phyloP scores from a whole-genome alignment of 2,329 filamentous ascomycete species.

The Didymella glomerata region DNA sequence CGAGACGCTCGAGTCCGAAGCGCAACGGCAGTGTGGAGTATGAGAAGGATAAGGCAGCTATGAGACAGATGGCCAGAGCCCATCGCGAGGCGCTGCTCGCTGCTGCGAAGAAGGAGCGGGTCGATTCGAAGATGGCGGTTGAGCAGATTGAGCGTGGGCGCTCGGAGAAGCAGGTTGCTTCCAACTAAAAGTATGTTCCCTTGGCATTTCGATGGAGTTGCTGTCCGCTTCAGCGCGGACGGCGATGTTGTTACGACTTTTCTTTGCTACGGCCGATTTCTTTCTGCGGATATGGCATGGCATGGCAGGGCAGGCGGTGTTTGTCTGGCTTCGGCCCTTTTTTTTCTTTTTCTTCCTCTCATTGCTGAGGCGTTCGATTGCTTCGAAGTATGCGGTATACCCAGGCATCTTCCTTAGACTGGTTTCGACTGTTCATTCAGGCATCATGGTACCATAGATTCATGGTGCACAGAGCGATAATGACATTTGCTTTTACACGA shows the following conservation, averaged over 20 bases:
- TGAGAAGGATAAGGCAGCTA: constrained; percentile 39
- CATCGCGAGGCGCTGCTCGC: constrained; percentile 38
- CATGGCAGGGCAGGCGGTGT: neutral
- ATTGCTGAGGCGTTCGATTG: constrained; percentile 4
- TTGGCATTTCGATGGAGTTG: neutral
- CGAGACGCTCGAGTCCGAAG: constrained; percentile 38
- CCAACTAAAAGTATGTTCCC: constrained; percentile 15
- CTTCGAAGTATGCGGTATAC: constrained; percentile 16
- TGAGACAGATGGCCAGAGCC: constrained; percentile 40
- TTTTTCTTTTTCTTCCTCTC: neutral
- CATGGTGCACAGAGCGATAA: neutral
- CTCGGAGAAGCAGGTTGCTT: constrained; percentile 12
- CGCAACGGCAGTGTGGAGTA: constrained; percentile 43
- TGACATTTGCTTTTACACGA: neutral
- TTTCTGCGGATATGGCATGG: neutral
- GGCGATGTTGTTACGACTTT: neutral
- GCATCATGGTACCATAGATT: constrained; percentile 1
- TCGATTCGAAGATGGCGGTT: constrained; percentile 22
- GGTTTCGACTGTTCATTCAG: constrained; percentile 5
- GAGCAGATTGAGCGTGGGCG: constrained; percentile 34
- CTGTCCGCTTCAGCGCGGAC: neutral
- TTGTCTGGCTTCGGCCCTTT: neutral
- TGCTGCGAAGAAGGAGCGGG: constrained; percentile 12
- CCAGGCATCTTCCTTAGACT: constrained; percentile 9
- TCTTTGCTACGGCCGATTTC: neutral